Conservation (phyloP, 805 yeast genomes). For the Zygotorulaspora chibaensis region DNA sequence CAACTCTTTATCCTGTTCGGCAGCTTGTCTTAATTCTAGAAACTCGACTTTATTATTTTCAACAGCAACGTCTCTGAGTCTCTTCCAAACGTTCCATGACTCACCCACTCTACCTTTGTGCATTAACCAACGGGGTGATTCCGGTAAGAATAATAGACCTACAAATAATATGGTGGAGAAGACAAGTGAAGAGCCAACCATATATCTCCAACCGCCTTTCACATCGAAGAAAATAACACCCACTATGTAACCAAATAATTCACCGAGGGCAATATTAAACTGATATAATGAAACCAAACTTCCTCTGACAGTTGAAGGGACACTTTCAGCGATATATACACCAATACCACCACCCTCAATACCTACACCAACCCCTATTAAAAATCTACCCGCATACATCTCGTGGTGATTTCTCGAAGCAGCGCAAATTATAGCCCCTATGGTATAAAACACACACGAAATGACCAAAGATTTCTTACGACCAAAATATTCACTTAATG, state of each 20-base stretch:
- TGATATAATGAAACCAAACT: conserved; percentile 59
- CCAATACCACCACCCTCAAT: conserved; percentile 64
- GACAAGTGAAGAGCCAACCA: conserved; percentile 59
- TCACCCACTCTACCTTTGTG: conserved; percentile 49
- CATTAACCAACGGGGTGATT: conserved; percentile 57
- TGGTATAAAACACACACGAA: conserved; percentile 56
- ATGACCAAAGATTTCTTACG: conserved; percentile 51
- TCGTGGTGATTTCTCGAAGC: conserved; percentile 43
- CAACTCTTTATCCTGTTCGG: conserved; percentile 43
- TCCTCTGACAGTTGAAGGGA: conserved; percentile 56
- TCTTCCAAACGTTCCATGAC: conserved; percentile 53
- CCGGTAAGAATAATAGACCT: conserved; percentile 55
- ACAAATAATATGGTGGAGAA: conserved; percentile 49
- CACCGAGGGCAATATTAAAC: conserved; percentile 62
- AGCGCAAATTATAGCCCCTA: conserved; percentile 59
- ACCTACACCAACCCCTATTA: conserved; percentile 62
- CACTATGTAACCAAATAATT: conserved; percentile 58
- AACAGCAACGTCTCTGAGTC: conserved; percentile 46
- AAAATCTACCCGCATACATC: conserved; percentile 56
- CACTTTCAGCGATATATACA: conserved; percentile 57
- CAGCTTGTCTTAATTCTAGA: conserved; percentile 52
- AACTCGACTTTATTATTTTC: conserved; percentile 48
- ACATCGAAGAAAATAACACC: conserved; percentile 59
- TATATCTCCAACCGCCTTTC: conserved; percentile 58
- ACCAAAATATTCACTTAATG: conserved; percentile 47